Evolutionary conservation across 2,329 filamentous ascomycete genomes (phyloP).

Genomic region (Scedosporium dehoogii): DNA sequence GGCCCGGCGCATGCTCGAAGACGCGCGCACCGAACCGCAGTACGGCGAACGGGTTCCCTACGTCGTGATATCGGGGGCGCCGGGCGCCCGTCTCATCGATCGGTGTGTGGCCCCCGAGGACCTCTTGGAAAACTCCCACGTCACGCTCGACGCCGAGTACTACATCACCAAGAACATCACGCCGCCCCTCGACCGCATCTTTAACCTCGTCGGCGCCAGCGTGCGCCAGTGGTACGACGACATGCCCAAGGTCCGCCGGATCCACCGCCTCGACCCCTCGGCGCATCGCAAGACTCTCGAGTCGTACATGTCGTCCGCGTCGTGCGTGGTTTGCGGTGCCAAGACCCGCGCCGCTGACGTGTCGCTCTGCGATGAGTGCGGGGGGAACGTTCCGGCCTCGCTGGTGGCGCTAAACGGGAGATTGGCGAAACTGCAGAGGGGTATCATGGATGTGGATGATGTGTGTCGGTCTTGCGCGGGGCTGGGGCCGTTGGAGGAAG

Average conservation of each 20-base stretch:
- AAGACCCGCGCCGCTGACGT: constrained; percentile 29
- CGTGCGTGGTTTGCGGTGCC: constrained; percentile 66
- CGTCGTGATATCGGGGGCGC: constrained; percentile 81
- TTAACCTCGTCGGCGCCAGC: constrained; percentile 90
- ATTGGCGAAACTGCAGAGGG: constrained; percentile 53
- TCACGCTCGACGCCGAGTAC: constrained; percentile 85
- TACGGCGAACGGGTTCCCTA: constrained; percentile 94
- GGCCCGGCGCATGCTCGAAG: constrained; percentile 74
- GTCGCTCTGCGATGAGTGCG: constrained; percentile 50
- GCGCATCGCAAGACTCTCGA: constrained; percentile 58
- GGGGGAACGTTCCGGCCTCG: constrained; percentile 43
- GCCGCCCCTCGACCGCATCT: constrained; percentile 88
- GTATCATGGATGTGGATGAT: constrained; percentile 51
- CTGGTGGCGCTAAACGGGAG: constrained; percentile 54
- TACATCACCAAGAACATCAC: constrained; percentile 96
- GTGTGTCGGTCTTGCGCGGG: constrained; percentile 76
- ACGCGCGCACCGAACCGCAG: constrained; percentile 80
- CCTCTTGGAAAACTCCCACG: constrained; percentile 64
- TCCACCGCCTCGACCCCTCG: constrained; percentile 27
- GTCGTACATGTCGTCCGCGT: constrained; percentile 75
- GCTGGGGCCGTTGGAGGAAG: constrained; percentile 61
- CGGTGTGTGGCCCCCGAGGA: constrained; percentile 83
- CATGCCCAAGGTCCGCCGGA: constrained; percentile 82
- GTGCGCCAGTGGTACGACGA: constrained; percentile 89
- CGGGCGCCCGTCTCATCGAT: constrained; percentile 76